Base-by-base conservation (phyloP, 495 filamentous ascomycete species). In the Massariosphaeria phaeospora region DNA sequence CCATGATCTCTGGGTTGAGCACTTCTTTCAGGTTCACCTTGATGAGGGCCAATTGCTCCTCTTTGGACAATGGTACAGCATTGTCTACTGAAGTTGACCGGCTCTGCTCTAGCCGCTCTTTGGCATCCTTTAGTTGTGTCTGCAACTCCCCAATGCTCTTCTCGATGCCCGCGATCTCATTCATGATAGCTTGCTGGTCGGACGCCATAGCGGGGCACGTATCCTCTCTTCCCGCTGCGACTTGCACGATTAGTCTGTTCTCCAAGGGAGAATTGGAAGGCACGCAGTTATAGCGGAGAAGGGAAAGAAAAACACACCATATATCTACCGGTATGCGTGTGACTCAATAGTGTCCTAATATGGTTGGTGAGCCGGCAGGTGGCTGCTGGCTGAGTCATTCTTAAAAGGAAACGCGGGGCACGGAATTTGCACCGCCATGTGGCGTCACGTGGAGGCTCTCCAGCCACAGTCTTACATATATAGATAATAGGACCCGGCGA, bases 1-100 rank as follows among this genome's bases (percentile, higher is more conserved):
- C 84, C 52, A 97, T 85, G 43, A 96, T 83, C 63, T 96, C 89
- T 20, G 80, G 81, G 59, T 91, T 89, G 41, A 98, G 79, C 29
- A 91, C 71, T 75, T 98, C 93, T 47, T 81, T 79, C 42, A 96
- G 75, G 66, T 91, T 91, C 57, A 82, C 79, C 15, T 75, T 78
- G 67, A 97, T 96, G 56, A 96, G 79, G 40, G 76, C 76, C 46
- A 89, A 73, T 62, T 75, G 76, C 48, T 79, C 69, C 21, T 59
- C 55, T 25, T 55, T 49, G 1, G 49, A 49, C 15, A 34, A 17
- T 18, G 12, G 30, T 18, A 12, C 51, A 12, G 38, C 40, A 29
- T 5, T 21, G 24, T 40, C 38, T 30, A 33, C 1, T 9, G 18
- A 29, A 20, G n/a, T 20, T 18, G n/a, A 34, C 3, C 38, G 30